These are phyloP conservation scores for Salix arbutifolia DNA, from an alignment of 345 rosid genomes.

Conservation along the genomic window DNA sequence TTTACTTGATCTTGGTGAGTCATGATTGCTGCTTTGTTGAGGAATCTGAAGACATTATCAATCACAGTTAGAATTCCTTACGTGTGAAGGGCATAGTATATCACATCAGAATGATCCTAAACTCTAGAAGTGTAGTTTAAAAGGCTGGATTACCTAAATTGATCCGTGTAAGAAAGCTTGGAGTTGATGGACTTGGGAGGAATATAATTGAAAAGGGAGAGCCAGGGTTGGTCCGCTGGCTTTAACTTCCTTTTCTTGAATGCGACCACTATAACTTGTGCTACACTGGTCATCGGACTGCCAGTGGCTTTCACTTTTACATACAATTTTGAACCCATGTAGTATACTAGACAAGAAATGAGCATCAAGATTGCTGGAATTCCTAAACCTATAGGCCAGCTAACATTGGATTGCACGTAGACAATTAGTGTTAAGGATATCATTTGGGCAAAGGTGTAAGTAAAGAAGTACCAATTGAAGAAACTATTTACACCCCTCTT, in stretches of 20 bases:
- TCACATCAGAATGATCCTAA: too few relatives aligned
- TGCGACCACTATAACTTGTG: slow-evolving; percentile 50
- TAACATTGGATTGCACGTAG: slow-evolving; percentile 47
- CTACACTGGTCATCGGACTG: slow-evolving; percentile 27
- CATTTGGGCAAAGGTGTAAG: slow-evolving; percentile 44
- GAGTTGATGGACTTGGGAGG: slow-evolving; percentile 29
- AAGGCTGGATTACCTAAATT: slow-evolving; percentile 34
- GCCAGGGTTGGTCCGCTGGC: slow-evolving; percentile 42
- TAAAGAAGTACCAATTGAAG: slow-evolving; percentile 58
- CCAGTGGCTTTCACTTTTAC: slow-evolving; percentile 41
- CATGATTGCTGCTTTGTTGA: slow-evolving; percentile 40
- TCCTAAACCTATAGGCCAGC: slow-evolving; percentile 55
- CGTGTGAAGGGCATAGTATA: background rate
- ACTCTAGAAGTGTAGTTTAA: too few relatives aligned
- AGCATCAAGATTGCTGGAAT: slow-evolving; percentile 49
- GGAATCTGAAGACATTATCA: slow-evolving; percentile 20
- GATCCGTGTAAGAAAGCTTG: slow-evolving; percentile 38
- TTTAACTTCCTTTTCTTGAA: slow-evolving; percentile 47
- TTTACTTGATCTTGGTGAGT: slow-evolving; percentile 27
- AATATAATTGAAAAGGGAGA: slow-evolving; percentile 27
- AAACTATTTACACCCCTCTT: slow-evolving; percentile 42
- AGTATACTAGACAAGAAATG: slow-evolving; percentile 34
- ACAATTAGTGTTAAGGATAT: slow-evolving; percentile 42
- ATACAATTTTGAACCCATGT: slow-evolving; percentile 38
- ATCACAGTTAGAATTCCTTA: background rate